Conservation (phyloP, 2,329 filamentous ascomycete genomes). For the Dactylellina haptotyla region DNA sequence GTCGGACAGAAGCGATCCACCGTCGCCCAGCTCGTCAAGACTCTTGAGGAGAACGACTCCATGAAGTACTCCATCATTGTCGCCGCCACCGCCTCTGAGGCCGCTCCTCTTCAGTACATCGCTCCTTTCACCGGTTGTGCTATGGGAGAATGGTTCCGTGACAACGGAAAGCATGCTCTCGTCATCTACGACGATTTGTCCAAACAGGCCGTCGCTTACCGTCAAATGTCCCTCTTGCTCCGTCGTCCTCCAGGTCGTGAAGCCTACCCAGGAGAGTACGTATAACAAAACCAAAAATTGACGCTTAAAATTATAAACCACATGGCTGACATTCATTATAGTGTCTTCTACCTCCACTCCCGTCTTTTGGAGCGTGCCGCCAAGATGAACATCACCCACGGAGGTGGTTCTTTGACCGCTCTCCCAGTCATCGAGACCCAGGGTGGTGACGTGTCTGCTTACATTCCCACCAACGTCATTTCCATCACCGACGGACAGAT, state of each 20-base stretch:
- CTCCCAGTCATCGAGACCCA: constrained; percentile 99
- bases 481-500: constrained; percentile 99
- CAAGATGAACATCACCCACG: constrained; percentile 97
- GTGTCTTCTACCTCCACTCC: constrained; percentile 98
- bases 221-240: constrained; percentile 98
- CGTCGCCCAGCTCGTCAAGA: constrained; percentile 99
- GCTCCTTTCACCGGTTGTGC: constrained; percentile 85
- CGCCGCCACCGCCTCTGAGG: constrained; percentile 96
- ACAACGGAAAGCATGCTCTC: constrained; percentile 86
- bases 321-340: constrained; percentile 59
- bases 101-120: constrained; percentile 91
- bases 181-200: constrained; percentile 95
- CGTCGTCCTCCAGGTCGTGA: constrained; percentile 98
- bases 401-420: constrained; percentile 95
- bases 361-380: constrained; percentile 98
- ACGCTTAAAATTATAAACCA: constrained; percentile 6
- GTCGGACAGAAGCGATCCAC: constrained; percentile 99
- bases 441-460: constrained; percentile 99
- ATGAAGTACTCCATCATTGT: constrained; percentile 98
- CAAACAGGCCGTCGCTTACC: constrained; percentile 97
- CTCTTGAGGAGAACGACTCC: constrained; percentile 98
- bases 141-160: constrained; percentile 79
- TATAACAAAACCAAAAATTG: constrained; percentile 48
- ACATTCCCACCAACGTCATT: constrained; percentile 99
- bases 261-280: constrained; percentile 92